Evolutionary conservation across 176 grass and related monocot species (phyloP).

Genomic region (Oryza punctata): DNA sequence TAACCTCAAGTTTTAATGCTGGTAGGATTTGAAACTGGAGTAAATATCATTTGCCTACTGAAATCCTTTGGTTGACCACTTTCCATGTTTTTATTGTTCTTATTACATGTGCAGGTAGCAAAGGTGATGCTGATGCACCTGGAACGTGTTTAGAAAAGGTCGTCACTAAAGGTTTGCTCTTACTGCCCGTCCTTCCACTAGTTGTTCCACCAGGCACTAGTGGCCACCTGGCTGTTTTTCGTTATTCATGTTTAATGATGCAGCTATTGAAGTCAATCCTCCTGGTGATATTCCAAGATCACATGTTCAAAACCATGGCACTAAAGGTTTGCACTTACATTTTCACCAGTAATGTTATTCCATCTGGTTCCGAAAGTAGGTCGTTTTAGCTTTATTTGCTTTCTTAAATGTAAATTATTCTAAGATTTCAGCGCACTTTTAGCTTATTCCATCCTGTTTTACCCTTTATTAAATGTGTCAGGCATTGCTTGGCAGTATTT

Average conservation of each 20-base stretch:
- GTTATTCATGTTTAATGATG: not conserved
- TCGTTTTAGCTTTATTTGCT: not conserved
- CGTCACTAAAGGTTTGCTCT: slow-evolving; percentile 30
- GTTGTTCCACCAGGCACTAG: slow-evolving; percentile 1
- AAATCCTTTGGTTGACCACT: not conserved
- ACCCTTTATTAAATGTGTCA: not conserved
- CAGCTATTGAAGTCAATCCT: slow-evolving; percentile 27
- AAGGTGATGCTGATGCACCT: slow-evolving; percentile 20
- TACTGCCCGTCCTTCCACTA: not conserved
- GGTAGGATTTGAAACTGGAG: not conserved
- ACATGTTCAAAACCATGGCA: slow-evolving; percentile 15
- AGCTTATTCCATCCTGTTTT: not conserved
- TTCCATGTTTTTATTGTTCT: slow-evolving; percentile 25
- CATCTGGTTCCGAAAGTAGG: not conserved
- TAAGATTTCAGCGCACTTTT: not conserved
- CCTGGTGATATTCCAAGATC: not conserved
- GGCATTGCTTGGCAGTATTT: not conserved
- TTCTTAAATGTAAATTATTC: not conserved
- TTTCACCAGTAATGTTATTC: not conserved
- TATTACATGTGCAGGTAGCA: slow-evolving; percentile 34
- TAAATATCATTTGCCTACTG: not conserved
- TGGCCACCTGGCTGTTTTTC: slow-evolving; percentile 15
- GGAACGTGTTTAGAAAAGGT: not conserved
- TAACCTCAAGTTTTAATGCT: not conserved
- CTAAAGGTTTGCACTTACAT: not conserved